phyloP scores from a whole-genome alignment of 1,139 yeast species.

The Pichia sp. region DNA sequence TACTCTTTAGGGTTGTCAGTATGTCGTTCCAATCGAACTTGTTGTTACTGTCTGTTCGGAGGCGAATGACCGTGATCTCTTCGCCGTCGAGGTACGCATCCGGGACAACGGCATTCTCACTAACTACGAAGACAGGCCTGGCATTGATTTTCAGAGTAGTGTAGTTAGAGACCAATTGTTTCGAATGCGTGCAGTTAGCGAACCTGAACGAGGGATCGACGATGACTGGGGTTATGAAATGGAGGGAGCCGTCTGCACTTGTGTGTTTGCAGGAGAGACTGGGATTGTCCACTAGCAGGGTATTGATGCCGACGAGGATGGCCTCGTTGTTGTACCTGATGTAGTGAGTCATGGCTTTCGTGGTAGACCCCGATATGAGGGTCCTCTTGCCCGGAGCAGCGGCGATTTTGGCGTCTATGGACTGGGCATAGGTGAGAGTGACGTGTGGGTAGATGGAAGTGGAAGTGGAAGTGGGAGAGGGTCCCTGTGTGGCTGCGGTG shows the following conservation, averaged over 20 bases:
- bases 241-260: conserved; percentile 19
- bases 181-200: conserved; percentile 41
- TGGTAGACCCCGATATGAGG: conserved; percentile 77
- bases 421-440: conserved; percentile 90
- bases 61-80: too few species aligned
- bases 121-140: conserved; percentile 43
- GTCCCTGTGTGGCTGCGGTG: too few species aligned
- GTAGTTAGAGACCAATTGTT: conserved; percentile 44
- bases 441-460: conserved; percentile 46
- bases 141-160: conserved; percentile 44
- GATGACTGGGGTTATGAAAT: conserved; percentile 57
- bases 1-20: conserved; percentile 37
- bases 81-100: too few species aligned
- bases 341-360: conserved; percentile 94
- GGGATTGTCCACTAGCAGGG: conserved; percentile 86
- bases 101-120: too few species aligned
- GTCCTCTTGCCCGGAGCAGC: conserved; percentile 74
- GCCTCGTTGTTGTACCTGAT: conserved; percentile 78
- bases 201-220: conserved; percentile 74
- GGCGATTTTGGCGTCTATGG: conserved; percentile 83
- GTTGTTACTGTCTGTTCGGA: too few species aligned
- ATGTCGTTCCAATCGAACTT: conserved; percentile 55
- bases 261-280: conserved; percentile 69
- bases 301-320: conserved; percentile 78
- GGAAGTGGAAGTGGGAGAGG: too few species aligned